Conservation (phyloP, 2,329 filamentous ascomycete genomes). For the Dothistroma pini region DNA sequence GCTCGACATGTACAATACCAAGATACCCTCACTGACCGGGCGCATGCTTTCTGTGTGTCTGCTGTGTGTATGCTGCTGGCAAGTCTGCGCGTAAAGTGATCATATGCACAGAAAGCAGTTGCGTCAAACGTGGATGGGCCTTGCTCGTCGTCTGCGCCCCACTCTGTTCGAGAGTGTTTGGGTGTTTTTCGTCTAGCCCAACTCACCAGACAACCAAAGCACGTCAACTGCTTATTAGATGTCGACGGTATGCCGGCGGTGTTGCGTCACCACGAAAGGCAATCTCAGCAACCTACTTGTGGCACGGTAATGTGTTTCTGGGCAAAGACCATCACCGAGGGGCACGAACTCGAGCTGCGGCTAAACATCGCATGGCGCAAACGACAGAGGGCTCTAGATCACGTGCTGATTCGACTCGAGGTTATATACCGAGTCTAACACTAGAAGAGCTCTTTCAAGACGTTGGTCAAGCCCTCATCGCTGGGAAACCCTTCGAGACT, state of each 20-base stretch:
- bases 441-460: conserved; percentile 58
- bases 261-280: background rate
- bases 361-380: background rate
- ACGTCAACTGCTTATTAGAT: background rate
- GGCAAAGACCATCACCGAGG: background rate
- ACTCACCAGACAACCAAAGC: background rate
- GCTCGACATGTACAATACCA: background rate
- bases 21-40: background rate
- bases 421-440: background rate
- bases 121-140: background rate
- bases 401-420: background rate
- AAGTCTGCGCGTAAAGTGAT: background rate
- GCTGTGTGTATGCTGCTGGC: conserved; percentile 5
- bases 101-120: background rate
- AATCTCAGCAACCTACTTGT: background rate
- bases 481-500: conserved; percentile 40
- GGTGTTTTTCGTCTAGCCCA: background rate
- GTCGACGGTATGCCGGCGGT: background rate
- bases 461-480: conserved; percentile 58
- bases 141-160: background rate
- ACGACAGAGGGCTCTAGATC: background rate
- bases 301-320: background rate
- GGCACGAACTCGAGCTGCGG: background rate
- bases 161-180: background rate
- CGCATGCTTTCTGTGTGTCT: background rate